Percentiles rank a stretch among this genome's conserved stretches.
These are phyloP conservation scores for Neofusicoccum cordaticola DNA, from an alignment of 2,329 filamentous ascomycete genomes.

Conservation along the genomic window DNA sequence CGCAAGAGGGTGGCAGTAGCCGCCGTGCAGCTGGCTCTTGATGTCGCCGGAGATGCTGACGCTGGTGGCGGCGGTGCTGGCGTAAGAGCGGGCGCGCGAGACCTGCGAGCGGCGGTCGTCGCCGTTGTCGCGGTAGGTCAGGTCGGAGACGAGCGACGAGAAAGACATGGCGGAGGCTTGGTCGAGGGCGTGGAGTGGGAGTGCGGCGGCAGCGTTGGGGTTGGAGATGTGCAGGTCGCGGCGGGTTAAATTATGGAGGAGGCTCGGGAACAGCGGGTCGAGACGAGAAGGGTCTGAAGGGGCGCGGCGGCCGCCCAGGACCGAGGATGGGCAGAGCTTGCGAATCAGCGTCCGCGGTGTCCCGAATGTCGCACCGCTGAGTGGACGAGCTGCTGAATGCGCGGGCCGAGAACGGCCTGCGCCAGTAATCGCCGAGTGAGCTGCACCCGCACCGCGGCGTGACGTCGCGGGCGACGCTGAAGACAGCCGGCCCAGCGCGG, in stretches of 20 bases:
- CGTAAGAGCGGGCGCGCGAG: constrained; percentile 49
- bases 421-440: constrained; percentile 2
- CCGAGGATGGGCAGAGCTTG: neutral
- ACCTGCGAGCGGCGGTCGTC: constrained; percentile 43
- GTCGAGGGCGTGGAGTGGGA: neutral
- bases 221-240: neutral
- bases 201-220: neutral
- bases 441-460: neutral
- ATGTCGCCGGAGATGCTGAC: constrained; percentile 53
- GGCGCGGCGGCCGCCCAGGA: neutral
- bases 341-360: constrained; percentile 7
- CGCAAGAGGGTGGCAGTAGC: constrained; percentile 51
- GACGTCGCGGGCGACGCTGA: neutral
- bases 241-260: constrained; percentile 13
- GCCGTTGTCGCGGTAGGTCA: constrained; percentile 47
- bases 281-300: constrained; percentile 13
- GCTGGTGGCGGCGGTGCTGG: constrained; percentile 52
- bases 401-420: neutral
- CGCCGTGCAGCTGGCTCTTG: constrained; percentile 51
- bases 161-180: constrained; percentile 45
- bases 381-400: neutral
- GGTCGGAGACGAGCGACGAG: constrained; percentile 52
- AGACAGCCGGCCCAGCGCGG: neutral
- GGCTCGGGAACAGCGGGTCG: constrained; percentile 3
- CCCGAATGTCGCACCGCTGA: constrained; percentile 4